Evolutionary conservation across 2,329 filamentous ascomycete species (phyloP), one percentile per base, ranked within the genome.

Genomic region (Fusarium sp.): DNA sequence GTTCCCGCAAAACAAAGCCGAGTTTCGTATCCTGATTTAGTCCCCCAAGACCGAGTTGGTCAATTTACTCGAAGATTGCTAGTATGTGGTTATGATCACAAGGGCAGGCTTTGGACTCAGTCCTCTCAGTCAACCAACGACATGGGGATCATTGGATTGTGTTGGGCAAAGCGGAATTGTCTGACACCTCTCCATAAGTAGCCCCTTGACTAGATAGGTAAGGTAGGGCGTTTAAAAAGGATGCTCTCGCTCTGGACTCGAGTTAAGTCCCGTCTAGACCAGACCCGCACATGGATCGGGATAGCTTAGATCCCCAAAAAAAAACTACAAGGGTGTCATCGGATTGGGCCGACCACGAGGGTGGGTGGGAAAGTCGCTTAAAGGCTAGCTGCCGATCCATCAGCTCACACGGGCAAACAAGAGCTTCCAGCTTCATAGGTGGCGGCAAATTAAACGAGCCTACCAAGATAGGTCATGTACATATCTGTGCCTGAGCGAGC

Each of bases 361-460:
- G 70, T 66, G 70, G 64, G 70, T 53, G 63, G 22, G 41, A 50
- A 36, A 73, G 64, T 78, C 66, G 74, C 68, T 75, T 70, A 70
- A 70, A 67, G 51, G 62, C 73, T 77, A 78, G 76, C 69, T 75
- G 76, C 76, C 73, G 76, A 78, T 78, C 74, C 50, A 73, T 77
- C 73, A 74, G 71, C 71, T 72, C 68, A 74, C 36, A 72, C 48
- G n/a, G 72, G 48, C 59, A 47, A 62, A 60, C 67, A 72, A 69
- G 63, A 62, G 57, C 65, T 68, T 67, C 56, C 39, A 75, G 69
- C 45, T 62, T 64, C 56, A 61, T 41, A 51, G 66, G 71, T 42
- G 35, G 53, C 54, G 53, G 64, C 50, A 73, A 73, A 74, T 74
- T 32, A 60, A 62, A 73, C 41, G 42, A 56, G 57, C 28, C 38